A percentile compares a stretch with the other conserved stretches of the same genome.
Evolutionary conservation across 2,329 filamentous ascomycete genomes (phyloP).

Genomic region (Pseudogymnoascus sp.): DNA sequence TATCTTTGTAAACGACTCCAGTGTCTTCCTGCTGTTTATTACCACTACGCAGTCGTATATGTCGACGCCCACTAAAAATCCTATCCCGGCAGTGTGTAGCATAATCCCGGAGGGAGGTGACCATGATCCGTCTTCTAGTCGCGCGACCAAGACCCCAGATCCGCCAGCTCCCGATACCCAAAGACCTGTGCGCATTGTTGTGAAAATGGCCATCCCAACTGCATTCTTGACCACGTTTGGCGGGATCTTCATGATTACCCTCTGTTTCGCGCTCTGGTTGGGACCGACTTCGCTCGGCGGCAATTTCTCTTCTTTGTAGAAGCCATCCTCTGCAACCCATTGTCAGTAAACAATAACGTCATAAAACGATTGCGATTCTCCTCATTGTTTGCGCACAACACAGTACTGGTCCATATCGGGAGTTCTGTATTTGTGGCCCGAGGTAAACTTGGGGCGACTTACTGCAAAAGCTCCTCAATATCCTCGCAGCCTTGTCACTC

Average conservation of each 20-base stretch:
- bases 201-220: slow-evolving; percentile 87
- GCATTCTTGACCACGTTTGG: slow-evolving; percentile 78
- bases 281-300: slow-evolving; percentile 26
- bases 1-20: slow-evolving; percentile 75
- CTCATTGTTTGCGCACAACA: not conserved
- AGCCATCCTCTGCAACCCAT: slow-evolving; percentile 49
- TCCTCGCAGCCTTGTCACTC: slow-evolving; percentile 83
- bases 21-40: slow-evolving; percentile 75
- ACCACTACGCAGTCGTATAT: slow-evolving; percentile 94
- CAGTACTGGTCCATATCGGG: not conserved
- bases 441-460: slow-evolving; percentile 30
- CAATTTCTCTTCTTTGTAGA: slow-evolving; percentile 49
- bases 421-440: slow-evolving; percentile 25
- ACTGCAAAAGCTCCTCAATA: slow-evolving; percentile 86
- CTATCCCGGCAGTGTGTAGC: slow-evolving; percentile 79
- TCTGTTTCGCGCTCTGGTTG: slow-evolving; percentile 43
- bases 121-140: slow-evolving; percentile 81
- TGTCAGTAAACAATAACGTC: not conserved
- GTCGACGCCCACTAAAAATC: slow-evolving; percentile 85
- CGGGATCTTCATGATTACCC: slow-evolving; percentile 68
- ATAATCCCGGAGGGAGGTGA: slow-evolving; percentile 85
- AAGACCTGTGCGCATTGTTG: slow-evolving; percentile 86
- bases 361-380: not conserved
- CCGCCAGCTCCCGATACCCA: slow-evolving; percentile 90
- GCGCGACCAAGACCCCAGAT: slow-evolving; percentile 76